Percentiles rank a stretch among this genome's conserved stretches.
phyloP scores from a whole-genome alignment of 2,329 filamentous ascomycete genomes.

The Exutisphaerella laricina region DNA sequence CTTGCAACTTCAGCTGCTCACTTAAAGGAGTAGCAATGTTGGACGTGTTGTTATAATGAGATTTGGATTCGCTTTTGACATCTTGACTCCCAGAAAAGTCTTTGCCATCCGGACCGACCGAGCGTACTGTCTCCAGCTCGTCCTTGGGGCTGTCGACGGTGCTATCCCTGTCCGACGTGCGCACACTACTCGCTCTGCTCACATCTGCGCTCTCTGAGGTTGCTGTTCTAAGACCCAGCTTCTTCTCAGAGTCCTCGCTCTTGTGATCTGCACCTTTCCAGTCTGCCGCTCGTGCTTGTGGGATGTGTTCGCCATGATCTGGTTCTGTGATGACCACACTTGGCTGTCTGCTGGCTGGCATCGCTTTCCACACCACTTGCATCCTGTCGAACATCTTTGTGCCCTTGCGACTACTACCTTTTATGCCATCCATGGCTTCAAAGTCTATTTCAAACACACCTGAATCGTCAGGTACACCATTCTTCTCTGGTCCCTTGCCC shows the following conservation, averaged over 20 bases:
- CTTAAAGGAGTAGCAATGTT: background rate
- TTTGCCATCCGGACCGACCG: constrained; percentile 15
- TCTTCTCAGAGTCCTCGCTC: constrained; percentile 46
- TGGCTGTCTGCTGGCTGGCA: constrained; percentile 24
- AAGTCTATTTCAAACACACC: constrained; percentile 68
- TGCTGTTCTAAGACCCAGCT: constrained; percentile 62
- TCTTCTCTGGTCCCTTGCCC: constrained; percentile 65
- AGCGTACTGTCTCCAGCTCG: constrained; percentile 25
- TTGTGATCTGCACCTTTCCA: constrained; percentile 58
- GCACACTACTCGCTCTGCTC: constrained; percentile 66
- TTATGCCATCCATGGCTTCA: constrained; percentile 87
- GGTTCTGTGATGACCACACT: constrained; percentile 58
- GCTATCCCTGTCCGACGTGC: constrained; percentile 10
- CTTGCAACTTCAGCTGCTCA: constrained; percentile 21
- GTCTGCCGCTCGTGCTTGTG: constrained; percentile 64
- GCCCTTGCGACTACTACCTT: constrained; percentile 78
- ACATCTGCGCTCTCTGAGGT: constrained; percentile 61
- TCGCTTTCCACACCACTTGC: constrained; percentile 72
- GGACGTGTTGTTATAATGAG: constrained; percentile 9
- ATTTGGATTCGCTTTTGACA: background rate
- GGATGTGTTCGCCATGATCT: constrained; percentile 59
- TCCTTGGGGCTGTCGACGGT: constrained; percentile 24
- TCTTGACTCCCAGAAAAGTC: constrained; percentile 3
- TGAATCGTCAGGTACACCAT: constrained; percentile 59
- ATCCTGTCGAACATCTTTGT: constrained; percentile 74